Percentiles rank a stretch among this genome's conserved stretches.
phyloP scores from a whole-genome alignment of 1,284 basidiomycete genomes.

The Leccinum pseudoinsigne region DNA sequence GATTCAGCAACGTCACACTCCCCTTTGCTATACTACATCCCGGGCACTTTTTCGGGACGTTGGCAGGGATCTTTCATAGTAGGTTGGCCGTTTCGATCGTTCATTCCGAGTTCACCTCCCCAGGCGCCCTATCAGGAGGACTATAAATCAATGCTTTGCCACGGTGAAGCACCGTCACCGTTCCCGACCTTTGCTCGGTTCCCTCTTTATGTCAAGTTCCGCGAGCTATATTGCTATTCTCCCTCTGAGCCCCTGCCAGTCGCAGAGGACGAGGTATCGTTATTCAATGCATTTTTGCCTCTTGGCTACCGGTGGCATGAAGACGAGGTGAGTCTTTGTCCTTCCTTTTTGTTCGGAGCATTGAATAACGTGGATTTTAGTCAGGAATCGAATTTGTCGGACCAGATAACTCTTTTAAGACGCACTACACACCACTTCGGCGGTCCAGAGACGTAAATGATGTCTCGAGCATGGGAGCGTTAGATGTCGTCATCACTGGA shows the following conservation, averaged over 20 bases:
- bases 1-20: conserved; percentile 4
- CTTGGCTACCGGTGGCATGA: conserved; percentile 35
- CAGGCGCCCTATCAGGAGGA: conserved; percentile 39
- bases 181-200: conserved; percentile 37
- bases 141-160: conserved; percentile 38
- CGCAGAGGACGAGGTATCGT: conserved; percentile 23
- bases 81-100: conserved; percentile 11
- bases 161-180: conserved; percentile 32
- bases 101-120: conserved; percentile 12
- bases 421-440: conserved; percentile 34
- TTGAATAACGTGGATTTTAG: conserved; percentile 28
- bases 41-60: conserved; percentile 43
- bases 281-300: conserved; percentile 49
- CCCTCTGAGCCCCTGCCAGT: conserved; percentile 31
- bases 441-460: conserved; percentile 14
- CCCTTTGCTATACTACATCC: conserved; percentile 33
- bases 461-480: conserved; percentile 12
- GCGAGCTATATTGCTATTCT: conserved; percentile 43
- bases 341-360: neutral
- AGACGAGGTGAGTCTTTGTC: conserved; percentile 33
- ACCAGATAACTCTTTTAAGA: conserved; percentile 34
- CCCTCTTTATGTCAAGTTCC: conserved; percentile 46
- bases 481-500: conserved; percentile 53
- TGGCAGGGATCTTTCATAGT: conserved; percentile 52
- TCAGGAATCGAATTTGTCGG: conserved; percentile 43